Evolutionary conservation across 2,329 filamentous ascomycete genomes (phyloP), one percentile per base, ranked within the genome.

Genomic region (Dothiorella sarmentorum): DNA sequence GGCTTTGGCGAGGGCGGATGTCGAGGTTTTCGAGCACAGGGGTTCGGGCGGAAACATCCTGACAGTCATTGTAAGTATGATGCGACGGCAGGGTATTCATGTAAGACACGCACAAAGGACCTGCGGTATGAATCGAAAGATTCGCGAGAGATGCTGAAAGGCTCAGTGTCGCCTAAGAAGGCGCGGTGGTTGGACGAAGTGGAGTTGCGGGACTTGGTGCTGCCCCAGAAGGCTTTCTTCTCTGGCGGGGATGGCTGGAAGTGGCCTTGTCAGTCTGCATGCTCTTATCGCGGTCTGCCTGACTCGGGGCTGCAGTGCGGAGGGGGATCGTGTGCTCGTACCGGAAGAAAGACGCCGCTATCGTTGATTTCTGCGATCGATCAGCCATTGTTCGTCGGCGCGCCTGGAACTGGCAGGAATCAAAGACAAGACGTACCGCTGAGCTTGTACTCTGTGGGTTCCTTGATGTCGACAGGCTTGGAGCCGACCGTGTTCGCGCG

Each of bases 91-190:
- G 33, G n/a, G 20, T 40, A 15, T 33, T 29, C 10, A 26, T 20
- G 11, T 7, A 20, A n/a, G 44, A 35, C n/a, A 80, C 88, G 66
- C 82, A 96, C 93, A 78, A 97, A 97, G 63, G 92, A 97, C 68
- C 94, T 86, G 63, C 94, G 83, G 76, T 97, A 97, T 3, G 92
- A 96, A 72, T 97, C 94, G 69, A 97, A 97, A 2, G 92, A 97
- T 76, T 97, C 94, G 68, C 93, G 85, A 35, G 92, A 96, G 71
- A 97, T 97, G 63, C 89, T 91, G 72, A 97, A 97, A 13, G 89
- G 91, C 71, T 97, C 93, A 66, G 91, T 92, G 62, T 96, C 91
- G 67, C 86, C 85, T 61, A 90, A 78, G 66, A 88, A 84, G 69
- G 82, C 85, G 59, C 83, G 78, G 69, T 85, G 82, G 63, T 83